These are phyloP conservation scores for Cyphellophora europaea DNA, from an alignment of 2,329 filamentous ascomycete genomes.

Conservation along the genomic window DNA sequence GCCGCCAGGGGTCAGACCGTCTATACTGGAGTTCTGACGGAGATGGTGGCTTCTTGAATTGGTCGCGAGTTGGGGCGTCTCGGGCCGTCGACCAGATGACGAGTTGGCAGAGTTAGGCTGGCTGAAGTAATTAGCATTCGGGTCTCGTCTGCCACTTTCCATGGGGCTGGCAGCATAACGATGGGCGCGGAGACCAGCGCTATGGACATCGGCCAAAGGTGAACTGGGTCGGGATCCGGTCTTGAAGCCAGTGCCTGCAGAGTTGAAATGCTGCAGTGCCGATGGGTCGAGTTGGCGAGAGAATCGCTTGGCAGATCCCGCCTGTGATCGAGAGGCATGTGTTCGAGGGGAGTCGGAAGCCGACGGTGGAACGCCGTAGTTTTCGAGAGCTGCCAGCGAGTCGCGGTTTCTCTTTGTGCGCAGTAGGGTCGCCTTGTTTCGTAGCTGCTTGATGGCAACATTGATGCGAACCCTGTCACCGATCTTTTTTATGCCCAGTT, in stretches of 20 bases:
- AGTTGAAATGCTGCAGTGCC: slow-evolving; percentile 30
- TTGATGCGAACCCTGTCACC: slow-evolving; percentile 91
- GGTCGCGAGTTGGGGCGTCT: slow-evolving; percentile 54
- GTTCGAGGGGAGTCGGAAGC: slow-evolving; percentile 58
- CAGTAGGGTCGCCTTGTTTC: slow-evolving; percentile 66
- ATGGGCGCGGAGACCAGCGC: slow-evolving; percentile 41
- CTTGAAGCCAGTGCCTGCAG: slow-evolving; percentile 37
- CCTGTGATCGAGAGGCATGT: slow-evolving; percentile 43
- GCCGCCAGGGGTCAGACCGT: slow-evolving; percentile 76
- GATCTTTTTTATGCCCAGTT: slow-evolving; percentile 97
- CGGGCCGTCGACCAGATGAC: slow-evolving; percentile 45
- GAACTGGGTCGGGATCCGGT: slow-evolving; percentile 61
- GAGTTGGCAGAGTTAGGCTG: slow-evolving; percentile 45
- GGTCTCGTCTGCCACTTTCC: slow-evolving; percentile 42
- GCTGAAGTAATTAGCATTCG: slow-evolving; percentile 43
- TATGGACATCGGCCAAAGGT: slow-evolving; percentile 53
- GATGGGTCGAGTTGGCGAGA: slow-evolving; percentile 36
- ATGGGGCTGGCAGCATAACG: slow-evolving; percentile 54
- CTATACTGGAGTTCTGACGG: slow-evolving; percentile 72
- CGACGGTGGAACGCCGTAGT: slow-evolving; percentile 43
- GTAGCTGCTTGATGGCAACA: slow-evolving; percentile 71
- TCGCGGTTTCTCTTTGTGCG: slow-evolving; percentile 81
- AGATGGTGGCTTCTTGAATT: slow-evolving; percentile 59
- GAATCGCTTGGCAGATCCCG: slow-evolving; percentile 51
- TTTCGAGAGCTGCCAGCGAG: slow-evolving; percentile 72